Conservation (phyloP, 371 early-diverging fungal genomes). For the Phascolomyces articulosus region DNA sequence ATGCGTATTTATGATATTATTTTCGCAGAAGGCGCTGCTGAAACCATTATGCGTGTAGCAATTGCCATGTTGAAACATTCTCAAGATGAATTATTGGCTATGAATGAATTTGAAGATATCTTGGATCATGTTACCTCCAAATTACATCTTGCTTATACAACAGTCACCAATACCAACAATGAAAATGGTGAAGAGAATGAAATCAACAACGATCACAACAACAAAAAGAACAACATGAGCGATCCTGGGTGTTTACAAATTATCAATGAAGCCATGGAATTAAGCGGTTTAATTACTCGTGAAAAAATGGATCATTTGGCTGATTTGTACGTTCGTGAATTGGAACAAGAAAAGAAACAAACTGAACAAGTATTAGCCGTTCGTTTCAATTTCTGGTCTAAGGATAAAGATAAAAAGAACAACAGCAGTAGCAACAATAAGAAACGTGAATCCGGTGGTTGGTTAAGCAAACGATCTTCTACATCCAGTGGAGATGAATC, state of each 20-base stretch:
- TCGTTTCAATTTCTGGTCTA: slow-evolving; percentile 51
- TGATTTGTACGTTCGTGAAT: slow-evolving; percentile 62
- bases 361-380: slow-evolving; percentile 63
- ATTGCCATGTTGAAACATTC: slow-evolving; percentile 83
- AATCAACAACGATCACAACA: too few species aligned
- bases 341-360: slow-evolving; percentile 67
- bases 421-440: slow-evolving; percentile 45
- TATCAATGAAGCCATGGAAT: slow-evolving; percentile 75
- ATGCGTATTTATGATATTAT: slow-evolving; percentile 80
- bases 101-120: slow-evolving; percentile 81
- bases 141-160: slow-evolving; percentile 68
- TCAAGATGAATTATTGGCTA: slow-evolving; percentile 61
- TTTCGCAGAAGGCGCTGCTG: slow-evolving; percentile 80
- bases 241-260: slow-evolving; percentile 32
- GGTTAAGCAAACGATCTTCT: slow-evolving; percentile 33
- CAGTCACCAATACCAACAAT: too few species aligned
- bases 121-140: slow-evolving; percentile 77
- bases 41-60: slow-evolving; percentile 82
- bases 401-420: slow-evolving; percentile 28
- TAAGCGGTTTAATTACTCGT: slow-evolving; percentile 68
- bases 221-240: too few species aligned
- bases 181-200: too few species aligned
- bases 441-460: slow-evolving; percentile 13
- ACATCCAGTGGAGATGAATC: slow-evolving; percentile 14
- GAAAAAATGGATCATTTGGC: slow-evolving; percentile 76